A percentile compares a stretch with the other conserved stretches of the same genome.
Evolutionary conservation across 352 stramenopile species (phyloP).

Genomic region (Pilasporangium apinafurcum): DNA sequence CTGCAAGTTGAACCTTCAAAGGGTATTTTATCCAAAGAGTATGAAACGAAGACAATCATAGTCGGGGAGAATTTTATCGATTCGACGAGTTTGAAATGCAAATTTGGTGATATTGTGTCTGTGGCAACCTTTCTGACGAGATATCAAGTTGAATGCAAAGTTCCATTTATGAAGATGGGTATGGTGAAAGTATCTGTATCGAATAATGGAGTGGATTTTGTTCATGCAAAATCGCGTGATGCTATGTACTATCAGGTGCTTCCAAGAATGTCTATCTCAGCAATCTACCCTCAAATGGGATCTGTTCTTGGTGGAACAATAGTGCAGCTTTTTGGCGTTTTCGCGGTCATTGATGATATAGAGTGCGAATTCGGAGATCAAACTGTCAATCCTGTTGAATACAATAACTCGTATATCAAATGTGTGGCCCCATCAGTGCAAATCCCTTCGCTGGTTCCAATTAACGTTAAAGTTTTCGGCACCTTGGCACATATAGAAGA

Average conservation of each 20-base stretch:
- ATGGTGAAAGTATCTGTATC: conserved; percentile 31
- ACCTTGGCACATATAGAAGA: conserved; percentile 17
- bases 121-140: conserved; percentile 33
- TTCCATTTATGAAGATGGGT: conserved; percentile 40
- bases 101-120: conserved; percentile 27
- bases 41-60: conserved; percentile 20
- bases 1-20: conserved; percentile 12
- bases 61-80: conserved; percentile 45
- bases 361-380: conserved; percentile 37
- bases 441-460: conserved; percentile 5
- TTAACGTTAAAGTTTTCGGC: conserved; percentile 17
- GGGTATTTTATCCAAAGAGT: conserved; percentile 13
- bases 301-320: conserved; percentile 28
- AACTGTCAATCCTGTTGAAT: conserved; percentile 7
- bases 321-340: conserved; percentile 29
- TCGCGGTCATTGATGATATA: conserved; percentile 17
- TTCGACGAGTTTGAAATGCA: conserved; percentile 27
- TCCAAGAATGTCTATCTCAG: conserved; percentile 24
- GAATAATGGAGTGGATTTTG: conserved; percentile 59
- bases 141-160: conserved; percentile 37
- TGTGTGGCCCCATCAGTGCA: conserved; percentile 19
- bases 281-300: conserved; percentile 19
- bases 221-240: conserved; percentile 1
- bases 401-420: conserved; percentile 20
- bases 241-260: conserved; percentile 18